Evolutionary conservation across 306 rosid genomes (phyloP).

Genomic region (Astragalus glycyphyllos): DNA sequence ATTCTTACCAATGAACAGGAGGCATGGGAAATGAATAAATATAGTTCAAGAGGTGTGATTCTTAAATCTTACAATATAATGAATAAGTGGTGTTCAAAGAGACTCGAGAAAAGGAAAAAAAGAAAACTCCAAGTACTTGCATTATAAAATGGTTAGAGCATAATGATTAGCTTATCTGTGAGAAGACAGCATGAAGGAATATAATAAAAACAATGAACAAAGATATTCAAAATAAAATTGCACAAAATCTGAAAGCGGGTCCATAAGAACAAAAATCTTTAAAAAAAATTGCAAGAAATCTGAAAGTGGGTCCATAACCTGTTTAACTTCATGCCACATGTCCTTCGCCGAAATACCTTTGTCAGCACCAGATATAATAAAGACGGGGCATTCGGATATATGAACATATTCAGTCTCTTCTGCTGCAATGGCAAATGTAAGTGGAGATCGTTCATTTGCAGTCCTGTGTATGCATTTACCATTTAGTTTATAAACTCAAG

Average conservation of each 20-base stretch:
- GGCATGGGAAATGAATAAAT: constrained; percentile 16
- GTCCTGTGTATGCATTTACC: constrained; percentile 60
- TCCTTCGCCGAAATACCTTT: constrained; percentile 77
- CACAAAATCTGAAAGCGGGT: constrained; percentile 11
- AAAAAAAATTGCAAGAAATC: not conserved
- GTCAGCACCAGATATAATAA: constrained; percentile 76
- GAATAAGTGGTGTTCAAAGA: constrained; percentile 4
- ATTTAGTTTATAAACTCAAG: constrained; percentile 25
- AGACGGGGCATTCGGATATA: constrained; percentile 83
- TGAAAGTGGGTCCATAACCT: constrained; percentile 54
- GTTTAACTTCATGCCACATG: constrained; percentile 89
- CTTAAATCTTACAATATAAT: constrained; percentile 27
- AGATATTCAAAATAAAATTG: constrained; percentile 19
- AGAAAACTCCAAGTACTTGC: constrained; percentile 32
- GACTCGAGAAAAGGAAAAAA: constrained; percentile 32
- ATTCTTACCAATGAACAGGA: not conserved
- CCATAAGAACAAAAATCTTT: constrained; percentile 40
- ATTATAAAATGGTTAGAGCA: constrained; percentile 30
- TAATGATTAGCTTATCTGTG: constrained; percentile 11
- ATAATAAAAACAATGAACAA: constrained; percentile 22
- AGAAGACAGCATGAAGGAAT: constrained; percentile 30
- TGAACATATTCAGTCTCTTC: constrained; percentile 74
- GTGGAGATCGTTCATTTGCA: constrained; percentile 63
- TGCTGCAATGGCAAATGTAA: constrained; percentile 93
- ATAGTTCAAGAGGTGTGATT: constrained; percentile 20